Base-by-base conservation (phyloP, 2,329 filamentous ascomycete species). In the Stachybotrys elegans region DNA sequence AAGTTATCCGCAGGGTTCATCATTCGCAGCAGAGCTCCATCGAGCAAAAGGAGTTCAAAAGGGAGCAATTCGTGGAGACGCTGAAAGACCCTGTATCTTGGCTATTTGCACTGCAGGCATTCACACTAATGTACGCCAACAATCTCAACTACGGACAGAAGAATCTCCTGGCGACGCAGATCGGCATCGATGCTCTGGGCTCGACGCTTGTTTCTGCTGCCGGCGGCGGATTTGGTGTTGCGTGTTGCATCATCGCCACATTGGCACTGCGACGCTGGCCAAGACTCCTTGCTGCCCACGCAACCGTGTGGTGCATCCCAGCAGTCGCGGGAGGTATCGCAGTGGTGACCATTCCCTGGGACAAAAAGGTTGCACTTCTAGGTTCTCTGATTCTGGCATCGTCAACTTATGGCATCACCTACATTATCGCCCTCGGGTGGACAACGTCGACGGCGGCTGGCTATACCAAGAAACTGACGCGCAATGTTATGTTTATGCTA, bases 381-480 rank as follows among this genome's bases (percentile, higher is more conserved):
- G 56, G 55, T 3, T 57, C 53, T n/a, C 44, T 59, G 14, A 43
- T 59, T n/a, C 52, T 59, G 3, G 56, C 57, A 5, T 62, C 62
- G 8, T 57, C 66, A 20, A 67, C 62, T 1, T 68, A 65, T 13
- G 53, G 53, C 19, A 52, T 52, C 19, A 51, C 54, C 1, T 59
- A 59, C 42, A 57, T 57, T 46, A 57, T 59, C 20, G 52, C 52
- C 0, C 42, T 69, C 1, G 64, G 62, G 7, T 68, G 65, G 63
- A 61, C 64, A 5, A 65, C 62, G 4, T 65, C 63, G 2, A 52
- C 51, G 6, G 52, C 56, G 2, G 62, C 64, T 0, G 65, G 68
- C 4, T 67, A 70, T 47, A 70, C 68, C 1, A 71, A 71, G 51
- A 70, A 70, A 48, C 62, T 68, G 3, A 69, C 67, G 4, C 59